These are phyloP conservation scores for Pseudocercospora vitis DNA, from an alignment of 2,329 filamentous ascomycete species.

Conservation along the genomic window DNA sequence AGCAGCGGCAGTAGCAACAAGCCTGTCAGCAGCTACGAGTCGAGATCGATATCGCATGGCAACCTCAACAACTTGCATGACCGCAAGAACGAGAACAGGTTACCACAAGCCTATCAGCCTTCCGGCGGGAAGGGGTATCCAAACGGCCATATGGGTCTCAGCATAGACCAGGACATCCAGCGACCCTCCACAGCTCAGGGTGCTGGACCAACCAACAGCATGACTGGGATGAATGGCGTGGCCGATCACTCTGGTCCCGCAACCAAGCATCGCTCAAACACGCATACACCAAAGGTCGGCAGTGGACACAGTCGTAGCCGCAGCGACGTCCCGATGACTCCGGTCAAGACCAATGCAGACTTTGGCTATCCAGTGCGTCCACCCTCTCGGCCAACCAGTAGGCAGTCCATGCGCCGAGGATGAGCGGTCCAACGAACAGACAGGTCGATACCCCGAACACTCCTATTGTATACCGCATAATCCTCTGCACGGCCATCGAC, in stretches of 20 bases:
- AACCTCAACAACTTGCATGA: constrained; percentile 16
- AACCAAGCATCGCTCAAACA: constrained; percentile 22
- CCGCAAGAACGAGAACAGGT: constrained; percentile 22
- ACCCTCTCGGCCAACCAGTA: constrained; percentile 16
- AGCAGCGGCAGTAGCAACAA: constrained; percentile 25
- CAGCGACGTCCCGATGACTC: constrained; percentile 24
- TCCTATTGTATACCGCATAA: too few relatives aligned
- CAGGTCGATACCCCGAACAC: background rate
- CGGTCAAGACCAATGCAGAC: constrained; percentile 23
- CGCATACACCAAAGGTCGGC: constrained; percentile 23
- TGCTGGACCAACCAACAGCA: constrained; percentile 11
- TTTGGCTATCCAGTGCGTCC: constrained; percentile 18
- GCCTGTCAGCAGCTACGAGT: constrained; percentile 18
- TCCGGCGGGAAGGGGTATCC: constrained; percentile 22
- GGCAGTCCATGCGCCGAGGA: constrained; percentile 8
- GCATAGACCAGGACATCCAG: constrained; percentile 23
- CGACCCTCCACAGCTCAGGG: constrained; percentile 25
- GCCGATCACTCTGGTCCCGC: constrained; percentile 7
- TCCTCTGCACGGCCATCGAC: too few relatives aligned
- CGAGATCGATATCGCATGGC: constrained; percentile 16
- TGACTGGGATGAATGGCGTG: constrained; percentile 15
- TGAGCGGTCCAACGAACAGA: background rate
- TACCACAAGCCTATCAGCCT: constrained; percentile 30
- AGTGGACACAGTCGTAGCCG: constrained; percentile 22
- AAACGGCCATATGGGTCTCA: constrained; percentile 20